Evolutionary conservation across 768 basidiomycete species (phyloP).

Genomic region (Auricularia cornea): DNA sequence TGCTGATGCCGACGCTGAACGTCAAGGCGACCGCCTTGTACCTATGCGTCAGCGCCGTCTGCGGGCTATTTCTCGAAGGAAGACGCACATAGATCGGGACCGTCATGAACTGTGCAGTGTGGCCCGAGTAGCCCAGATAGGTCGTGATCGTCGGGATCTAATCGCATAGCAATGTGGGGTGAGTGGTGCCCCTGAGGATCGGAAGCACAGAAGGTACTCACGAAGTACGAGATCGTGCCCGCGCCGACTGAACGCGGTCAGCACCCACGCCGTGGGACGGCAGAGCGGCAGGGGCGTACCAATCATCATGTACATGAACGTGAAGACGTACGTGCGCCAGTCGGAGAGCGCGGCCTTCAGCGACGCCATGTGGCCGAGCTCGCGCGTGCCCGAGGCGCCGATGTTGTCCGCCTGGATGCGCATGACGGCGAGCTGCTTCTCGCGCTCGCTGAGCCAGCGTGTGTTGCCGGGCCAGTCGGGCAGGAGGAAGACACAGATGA

Average conservation of each 20-base stretch:
- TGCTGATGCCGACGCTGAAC: not conserved
- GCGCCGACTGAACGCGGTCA: not conserved
- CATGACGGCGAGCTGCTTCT: not conserved
- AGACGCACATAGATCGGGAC: not conserved
- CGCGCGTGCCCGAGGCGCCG: not conserved
- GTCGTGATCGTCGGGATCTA: not conserved
- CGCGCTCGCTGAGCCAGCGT: constrained; percentile 2
- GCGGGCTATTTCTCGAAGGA: too few species aligned
- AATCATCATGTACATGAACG: not conserved
- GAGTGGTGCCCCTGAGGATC: not conserved
- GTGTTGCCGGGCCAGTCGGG: constrained; percentile 3
- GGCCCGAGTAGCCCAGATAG: not conserved
- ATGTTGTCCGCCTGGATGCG: not conserved
- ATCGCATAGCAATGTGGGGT: not conserved
- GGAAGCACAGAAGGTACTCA: not conserved
- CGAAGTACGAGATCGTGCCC: not conserved
- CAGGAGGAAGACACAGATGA: not conserved
- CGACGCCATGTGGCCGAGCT: not conserved
- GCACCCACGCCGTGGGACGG: not conserved
- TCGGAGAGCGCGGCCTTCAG: not conserved
- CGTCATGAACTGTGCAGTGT: not conserved
- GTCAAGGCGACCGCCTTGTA: not conserved
- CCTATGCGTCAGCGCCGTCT: not conserved
- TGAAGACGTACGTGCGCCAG: not conserved
- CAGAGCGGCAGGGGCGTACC: not conserved